phyloP scores from a whole-genome alignment of 1,139 yeast species.

The Magnusiomyces sp. region DNA sequence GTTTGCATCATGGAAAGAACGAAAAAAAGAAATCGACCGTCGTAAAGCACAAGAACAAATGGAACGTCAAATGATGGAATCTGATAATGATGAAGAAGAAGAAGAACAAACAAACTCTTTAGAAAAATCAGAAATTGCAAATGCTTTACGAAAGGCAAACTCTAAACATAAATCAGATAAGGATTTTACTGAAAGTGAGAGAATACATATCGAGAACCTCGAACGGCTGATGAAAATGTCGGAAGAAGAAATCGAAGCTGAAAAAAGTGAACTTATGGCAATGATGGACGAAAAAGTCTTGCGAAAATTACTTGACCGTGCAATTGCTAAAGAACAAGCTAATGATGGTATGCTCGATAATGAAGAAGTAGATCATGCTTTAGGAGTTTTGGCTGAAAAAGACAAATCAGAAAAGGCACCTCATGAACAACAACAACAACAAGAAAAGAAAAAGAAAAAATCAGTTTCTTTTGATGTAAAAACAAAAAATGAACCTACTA shows the following conservation, averaged over 20 bases:
- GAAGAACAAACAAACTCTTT: conserved; percentile 3
- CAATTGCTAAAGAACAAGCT: conserved; percentile 21
- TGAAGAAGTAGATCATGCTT: conserved; percentile 37
- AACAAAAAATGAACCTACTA: background rate
- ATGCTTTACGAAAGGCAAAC: conserved; percentile 59
- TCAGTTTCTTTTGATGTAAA: conserved; percentile 3
- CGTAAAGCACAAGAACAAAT: no score
- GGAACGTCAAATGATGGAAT: no score
- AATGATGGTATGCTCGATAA: conserved; percentile 48
- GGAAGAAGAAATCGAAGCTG: conserved; percentile 53
- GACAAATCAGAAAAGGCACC: conserved; percentile 6
- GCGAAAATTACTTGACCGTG: conserved; percentile 39
- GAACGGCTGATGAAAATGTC: conserved; percentile 56
- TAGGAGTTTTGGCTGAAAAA: conserved; percentile 21
- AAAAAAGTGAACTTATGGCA: conserved; percentile 57
- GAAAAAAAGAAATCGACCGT: no score
- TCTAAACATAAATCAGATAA: conserved; percentile 57
- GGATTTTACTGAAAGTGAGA: conserved; percentile 54
- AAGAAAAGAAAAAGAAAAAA: conserved; percentile 9
- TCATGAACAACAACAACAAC: conserved; percentile 15
- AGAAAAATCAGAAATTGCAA: conserved; percentile 61
- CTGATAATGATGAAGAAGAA: no score
- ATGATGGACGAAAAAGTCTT: conserved; percentile 63
- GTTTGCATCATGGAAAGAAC: conserved; percentile 4
- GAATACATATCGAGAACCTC: conserved; percentile 70